Base-by-base conservation (phyloP, 2,329 filamentous ascomycete species). In the Myrmaecium sp. region DNA sequence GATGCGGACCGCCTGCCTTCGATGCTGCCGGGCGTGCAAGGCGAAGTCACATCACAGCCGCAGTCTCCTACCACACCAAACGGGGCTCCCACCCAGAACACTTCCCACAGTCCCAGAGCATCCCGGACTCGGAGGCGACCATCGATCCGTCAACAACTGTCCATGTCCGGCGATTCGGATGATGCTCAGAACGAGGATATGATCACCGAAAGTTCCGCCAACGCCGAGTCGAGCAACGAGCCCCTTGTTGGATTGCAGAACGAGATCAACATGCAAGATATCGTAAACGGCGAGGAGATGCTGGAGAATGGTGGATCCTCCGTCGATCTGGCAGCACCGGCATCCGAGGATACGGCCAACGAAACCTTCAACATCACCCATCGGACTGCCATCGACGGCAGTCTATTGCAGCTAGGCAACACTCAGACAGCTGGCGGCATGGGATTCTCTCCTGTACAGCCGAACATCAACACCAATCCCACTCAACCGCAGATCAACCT, bases 281-380 rank as follows among this genome's bases (percentile, higher is more conserved):
- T 91, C 57, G 79, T 83, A 30, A 79, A 89, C 35, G 69, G 74
- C 17, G 78, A 86, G 33, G 69, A 74, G 38, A 75, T 92, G 48
- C 65, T 93, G 18, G 74, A 81, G 27, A 62, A 61, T 26, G 69
- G 64, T 20, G 74, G 72, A 28, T 69, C 77, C 3, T 66, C 74
- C 3, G 69, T 92, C 17, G 74, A 78, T 16, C 55, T 93, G 33
- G 70, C 74, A 3, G 76, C 81, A 5, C 77, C 77, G 2, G 77
- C 78, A 3, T 84, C 83, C 0, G 82, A 89, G 41, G 69, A 74
- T n/a, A 78, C 83, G 40, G 81, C 91, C 39, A 69, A 79, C 28
- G 83, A 86, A 30, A 82, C 83, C 1, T 94, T 95, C 54, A 91
- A 93, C 54, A 91, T 94, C 41, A 83, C 80, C 5, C 86, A 94